phyloP scores from a whole-genome alignment of 148 eudicot species.

The Chenopodium berlandieri region DNA sequence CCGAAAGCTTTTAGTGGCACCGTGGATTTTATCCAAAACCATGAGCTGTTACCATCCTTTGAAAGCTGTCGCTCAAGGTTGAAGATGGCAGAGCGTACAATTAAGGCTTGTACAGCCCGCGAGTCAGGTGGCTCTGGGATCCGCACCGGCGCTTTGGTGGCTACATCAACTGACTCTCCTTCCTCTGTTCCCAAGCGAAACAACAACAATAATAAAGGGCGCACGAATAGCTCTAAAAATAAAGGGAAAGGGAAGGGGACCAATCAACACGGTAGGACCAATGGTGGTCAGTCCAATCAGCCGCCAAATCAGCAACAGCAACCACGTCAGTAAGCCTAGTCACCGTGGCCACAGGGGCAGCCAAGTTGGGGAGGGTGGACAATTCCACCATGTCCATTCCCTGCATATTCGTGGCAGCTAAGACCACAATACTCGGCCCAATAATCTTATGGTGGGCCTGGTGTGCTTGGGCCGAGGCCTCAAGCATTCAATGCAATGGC shows the following conservation, averaged over 20 bases:
- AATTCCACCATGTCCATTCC: not conserved
- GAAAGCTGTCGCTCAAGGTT: not conserved
- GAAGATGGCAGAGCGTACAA: not conserved
- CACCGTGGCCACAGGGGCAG: not conserved
- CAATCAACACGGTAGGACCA: not conserved
- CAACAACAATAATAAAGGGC: not conserved
- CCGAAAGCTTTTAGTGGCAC: not conserved
- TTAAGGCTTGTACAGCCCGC: not conserved
- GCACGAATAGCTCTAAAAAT: not conserved
- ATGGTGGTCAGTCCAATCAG: not conserved
- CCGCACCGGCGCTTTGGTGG: not conserved
- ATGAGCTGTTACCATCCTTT: not conserved
- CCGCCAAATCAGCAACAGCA: not conserved
- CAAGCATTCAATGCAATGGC: not conserved
- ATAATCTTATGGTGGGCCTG: not conserved
- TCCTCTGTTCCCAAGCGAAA: not conserved
- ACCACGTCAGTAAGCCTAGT: not conserved
- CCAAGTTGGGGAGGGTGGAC: not conserved
- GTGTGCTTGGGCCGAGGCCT: not conserved
- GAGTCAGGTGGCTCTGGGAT: not conserved
- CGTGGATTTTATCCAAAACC: not conserved
- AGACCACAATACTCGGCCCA: not conserved
- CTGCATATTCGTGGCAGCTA: not conserved
- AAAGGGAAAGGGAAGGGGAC: not conserved
- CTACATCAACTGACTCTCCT: not conserved